Percentiles rank a stretch among this genome's conserved stretches.
Evolutionary conservation across 129 eudicot species (phyloP).

Genomic region (Dittrichia graveolens): DNA sequence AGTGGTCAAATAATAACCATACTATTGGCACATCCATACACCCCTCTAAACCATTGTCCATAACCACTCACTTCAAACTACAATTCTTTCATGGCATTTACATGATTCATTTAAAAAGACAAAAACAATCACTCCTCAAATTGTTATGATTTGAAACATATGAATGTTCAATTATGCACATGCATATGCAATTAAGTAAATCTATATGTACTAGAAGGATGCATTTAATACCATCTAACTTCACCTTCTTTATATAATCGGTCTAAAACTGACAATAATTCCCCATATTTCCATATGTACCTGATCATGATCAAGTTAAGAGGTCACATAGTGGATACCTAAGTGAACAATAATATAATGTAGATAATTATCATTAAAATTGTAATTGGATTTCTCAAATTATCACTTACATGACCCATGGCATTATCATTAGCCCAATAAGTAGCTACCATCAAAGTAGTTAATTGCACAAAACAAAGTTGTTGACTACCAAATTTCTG

Average conservation of each 20-base stretch:
- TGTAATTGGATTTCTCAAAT: neutral
- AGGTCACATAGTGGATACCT: too few species aligned
- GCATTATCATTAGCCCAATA: slow-evolving; percentile 68
- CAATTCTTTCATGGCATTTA: neutral
- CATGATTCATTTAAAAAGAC: neutral
- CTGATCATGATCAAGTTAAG: too few species aligned
- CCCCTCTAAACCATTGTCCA: neutral
- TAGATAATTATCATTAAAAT: neutral
- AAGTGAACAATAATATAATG: neutral
- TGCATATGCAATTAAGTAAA: neutral
- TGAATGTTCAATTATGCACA: neutral
- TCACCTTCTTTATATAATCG: too few species aligned
- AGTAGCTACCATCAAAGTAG: slow-evolving; percentile 92
- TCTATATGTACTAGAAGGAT: too few species aligned
- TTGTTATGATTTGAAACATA: neutral
- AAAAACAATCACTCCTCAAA: neutral
- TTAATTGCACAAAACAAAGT: slow-evolving; percentile 74
- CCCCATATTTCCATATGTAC: too few species aligned
- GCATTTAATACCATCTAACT: too few species aligned
- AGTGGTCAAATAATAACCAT: neutral
- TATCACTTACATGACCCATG: slow-evolving; percentile 73
- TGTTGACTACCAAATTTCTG: slow-evolving; percentile 43
- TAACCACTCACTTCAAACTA: neutral
- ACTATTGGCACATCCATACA: neutral
- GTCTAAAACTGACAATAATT: too few species aligned